Evolutionary conservation across 768 basidiomycete genomes (phyloP), one percentile per base, ranked within the genome.

Genomic region (Sporobolomyces phaffii): DNA sequence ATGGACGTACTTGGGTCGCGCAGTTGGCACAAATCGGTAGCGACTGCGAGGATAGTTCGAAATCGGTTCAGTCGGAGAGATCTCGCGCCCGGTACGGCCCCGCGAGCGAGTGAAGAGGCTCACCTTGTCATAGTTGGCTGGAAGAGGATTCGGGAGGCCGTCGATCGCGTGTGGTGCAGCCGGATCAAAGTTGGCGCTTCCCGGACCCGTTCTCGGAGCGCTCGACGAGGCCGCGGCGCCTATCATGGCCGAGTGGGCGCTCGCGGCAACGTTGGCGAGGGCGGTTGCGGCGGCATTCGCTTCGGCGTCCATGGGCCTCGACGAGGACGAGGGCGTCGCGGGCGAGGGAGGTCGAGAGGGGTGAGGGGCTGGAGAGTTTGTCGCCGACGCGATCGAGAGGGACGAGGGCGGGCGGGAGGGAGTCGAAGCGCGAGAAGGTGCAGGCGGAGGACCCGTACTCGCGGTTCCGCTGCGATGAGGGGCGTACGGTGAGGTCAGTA

Each of bases 21-120:
- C 73, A 73, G 44, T 73, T 73, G 40, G 69, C 64, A 54, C 73
- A 73, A n/a, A 70, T 73, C 4, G 73, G 69, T 33, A 62, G 66
- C 15, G 65, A 41, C 70, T 72, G 63, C 28, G 14, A 20, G 22
- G 10, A n/a, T 18, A 18, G 8, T 13, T 22, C 14, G 52, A 6
- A 22, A 4, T 8, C 6, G 36, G 40, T 11, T 33, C 34, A 11
- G 1, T 45, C 7, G 13, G 24, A n/a, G n/a, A n/a, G n/a, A n/a
- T n/a, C n/a, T n/a, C n/a, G n/a, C n/a, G n/a, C n/a, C n/a, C n/a
- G n/a, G n/a, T n/a, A n/a, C 18, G 2, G 26, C 10, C 5, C 59
- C 33, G 11, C 3, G 45, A n/a, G 20, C n/a, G 54, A 24, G 22
- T 9, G 13, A 20, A 15, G 38, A 29, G 18, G 40, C 64, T 26